Base-by-base conservation (phyloP, 2,329 filamentous ascomycete species). In the Blastomyces emzantsi region DNA sequence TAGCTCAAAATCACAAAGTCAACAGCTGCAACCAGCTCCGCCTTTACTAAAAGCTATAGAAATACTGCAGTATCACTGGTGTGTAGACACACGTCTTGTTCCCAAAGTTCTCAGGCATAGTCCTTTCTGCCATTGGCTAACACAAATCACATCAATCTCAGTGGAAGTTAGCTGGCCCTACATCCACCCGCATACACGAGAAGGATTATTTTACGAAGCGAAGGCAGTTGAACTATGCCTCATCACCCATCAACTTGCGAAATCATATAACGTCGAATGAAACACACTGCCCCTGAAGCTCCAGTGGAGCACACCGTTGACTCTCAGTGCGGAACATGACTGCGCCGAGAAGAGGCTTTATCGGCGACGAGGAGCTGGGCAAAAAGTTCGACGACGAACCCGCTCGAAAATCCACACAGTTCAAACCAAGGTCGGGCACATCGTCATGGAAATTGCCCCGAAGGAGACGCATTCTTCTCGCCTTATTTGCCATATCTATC, bases 381-480 rank as follows among this genome's bases (percentile, higher is more conserved):
- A 87, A 87, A 75, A 84, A 84, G 71, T 61, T 43, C 60, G 82
- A 87, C 73, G 85, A 87, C 72, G 84, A 87, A 73, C 82, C 84
- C 73, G 79, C 75, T 65, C 77, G 76, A 7, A 70, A 68, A 52
- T 67, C 62, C 51, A 11, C 43, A 22, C 41, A 60, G 15, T 66
- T 70, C 60, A 66, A 71, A 61, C 69, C 71, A 52, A 49, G 56
- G 17, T 60, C 28, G 36, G 66, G 69, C 22, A 73, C 76, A 70
- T 72, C 71, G 58, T 69, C 74, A 60, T 72, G 73, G 69, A 71
- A 70, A 64, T 64, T 68, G 17, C 73, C 75, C 61, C 75, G 77
- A 25, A 73, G 73, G 61, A 83, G 82, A 71, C 83, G 87, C 60
- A 70, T 86, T 41, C 70, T 79, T 17, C 63, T 83, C 5, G 78